phyloP scores from a whole-genome alignment of 1,284 basidiomycete species.

The Microbotryomycetes sp. region DNA sequence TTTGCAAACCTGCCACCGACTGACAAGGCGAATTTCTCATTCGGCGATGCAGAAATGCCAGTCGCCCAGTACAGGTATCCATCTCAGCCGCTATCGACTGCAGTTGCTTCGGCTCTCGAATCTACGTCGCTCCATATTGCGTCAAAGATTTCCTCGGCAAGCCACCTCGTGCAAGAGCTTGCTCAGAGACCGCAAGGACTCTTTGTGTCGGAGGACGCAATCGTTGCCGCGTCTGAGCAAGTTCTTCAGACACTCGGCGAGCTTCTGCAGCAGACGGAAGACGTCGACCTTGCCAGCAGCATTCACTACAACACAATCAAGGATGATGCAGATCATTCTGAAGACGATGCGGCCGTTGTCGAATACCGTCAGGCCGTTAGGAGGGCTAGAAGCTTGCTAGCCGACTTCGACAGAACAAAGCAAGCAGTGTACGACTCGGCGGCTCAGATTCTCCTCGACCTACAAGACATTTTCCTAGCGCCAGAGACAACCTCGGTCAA shows the following conservation, averaged over 20 bases:
- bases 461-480: conserved; percentile 17
- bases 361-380: conserved; percentile 44
- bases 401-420: conserved; percentile 57
- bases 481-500: background rate
- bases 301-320: conserved; percentile 47
- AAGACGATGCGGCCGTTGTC: background rate
- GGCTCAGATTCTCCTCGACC: conserved; percentile 49
- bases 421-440: conserved; percentile 67
- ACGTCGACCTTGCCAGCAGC: conserved; percentile 67
- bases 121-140: background rate
- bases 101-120: conserved; percentile 5
- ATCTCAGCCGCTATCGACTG: conserved; percentile 2
- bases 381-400: conserved; percentile 56
- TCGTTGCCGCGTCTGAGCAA: conserved; percentile 1
- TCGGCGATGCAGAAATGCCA: background rate
- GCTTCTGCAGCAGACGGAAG: conserved; percentile 54
- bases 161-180: background rate
- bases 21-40: background rate
- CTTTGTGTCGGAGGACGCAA: background rate
- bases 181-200: background rate
- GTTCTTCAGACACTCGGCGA: conserved; percentile 33
- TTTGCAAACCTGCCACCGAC: conserved; percentile 37
- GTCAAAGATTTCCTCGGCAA: background rate
- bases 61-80: conserved; percentile 17
- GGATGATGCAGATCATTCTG: background rate